A percentile compares a stretch with the other conserved stretches of the same genome.
These are phyloP conservation scores for Friedmanniomyces endolithicus DNA, from an alignment of 495 filamentous ascomycete species.

Conservation along the genomic window DNA sequence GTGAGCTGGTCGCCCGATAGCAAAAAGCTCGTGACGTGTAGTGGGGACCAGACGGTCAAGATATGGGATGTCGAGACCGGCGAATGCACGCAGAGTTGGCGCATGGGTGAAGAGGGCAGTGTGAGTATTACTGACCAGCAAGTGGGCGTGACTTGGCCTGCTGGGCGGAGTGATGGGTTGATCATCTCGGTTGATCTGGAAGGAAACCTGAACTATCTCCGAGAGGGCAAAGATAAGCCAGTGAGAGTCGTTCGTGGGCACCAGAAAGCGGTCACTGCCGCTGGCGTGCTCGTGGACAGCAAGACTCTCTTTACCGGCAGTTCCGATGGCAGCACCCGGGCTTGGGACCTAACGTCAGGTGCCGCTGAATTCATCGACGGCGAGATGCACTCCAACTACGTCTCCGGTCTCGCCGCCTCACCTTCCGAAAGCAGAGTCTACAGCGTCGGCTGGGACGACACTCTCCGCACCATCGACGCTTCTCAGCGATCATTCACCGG, in stretches of 20 bases:
- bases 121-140: constrained; percentile 75
- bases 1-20: constrained; percentile 87
- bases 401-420: constrained; percentile 59
- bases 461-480: constrained; percentile 62
- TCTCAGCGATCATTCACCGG: constrained; percentile 47
- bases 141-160: constrained; percentile 86
- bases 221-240: constrained; percentile 54
- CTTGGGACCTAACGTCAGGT: constrained; percentile 65
- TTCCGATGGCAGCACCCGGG: constrained; percentile 74
- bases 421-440: constrained; percentile 48
- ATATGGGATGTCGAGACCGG: constrained; percentile 78
- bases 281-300: constrained; percentile 40
- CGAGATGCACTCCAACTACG: constrained; percentile 65
- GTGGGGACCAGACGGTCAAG: constrained; percentile 83
- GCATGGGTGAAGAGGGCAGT: constrained; percentile 66
- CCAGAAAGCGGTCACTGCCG: constrained; percentile 78
- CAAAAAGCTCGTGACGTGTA: constrained; percentile 77
- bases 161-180: constrained; percentile 66
- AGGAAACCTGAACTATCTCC: constrained; percentile 83
- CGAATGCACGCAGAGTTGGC: constrained; percentile 68
- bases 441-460: constrained; percentile 93
- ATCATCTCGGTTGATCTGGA: constrained; percentile 79
- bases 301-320: constrained; percentile 74
- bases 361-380: constrained; percentile 58
- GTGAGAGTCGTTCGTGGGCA: constrained; percentile 73